Evolutionary conservation across 768 basidiomycete genomes (phyloP), one percentile per base, ranked within the genome.

Genomic region (Agrocybe praecox): DNA sequence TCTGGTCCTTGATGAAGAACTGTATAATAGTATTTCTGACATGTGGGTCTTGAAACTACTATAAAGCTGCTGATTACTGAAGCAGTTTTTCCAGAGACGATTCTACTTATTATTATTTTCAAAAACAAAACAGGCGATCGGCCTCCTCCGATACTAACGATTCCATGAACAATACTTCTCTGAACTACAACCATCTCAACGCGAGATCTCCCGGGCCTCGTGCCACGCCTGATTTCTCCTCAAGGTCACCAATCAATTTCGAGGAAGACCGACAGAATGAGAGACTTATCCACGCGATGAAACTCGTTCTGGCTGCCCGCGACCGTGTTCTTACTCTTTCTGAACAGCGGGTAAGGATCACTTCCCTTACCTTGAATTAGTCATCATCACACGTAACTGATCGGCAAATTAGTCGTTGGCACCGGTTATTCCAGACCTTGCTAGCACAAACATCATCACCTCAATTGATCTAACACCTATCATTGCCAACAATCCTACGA

Each of bases 241-340:
- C 65, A 53, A 64, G 61, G 32, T 67, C 67, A 44, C 67, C 67
- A 18, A 71, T 80, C 62, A 74, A 75, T 9, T 63, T 74, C 24
- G 85, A 85, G 54, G 77, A 80, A 55, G 88, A 89, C 62, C 75
- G 75, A 60, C 75, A 76, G 56, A 86, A 81, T 51, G 87, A 86
- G 59, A 75, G 73, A 23, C 73, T 88, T 21, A 80, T 83, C 10
- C 84, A 84, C 50, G 87, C 81, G 21, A 83, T 90, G 81, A 81
- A 80, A 50, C 80, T 92, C 18, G 76, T 92, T 24, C 76, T 92
- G 15, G 78, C 82, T 34, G 89, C 87, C 42, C 83, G 88, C 51
- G 82, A 86, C 58, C 85, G 90, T 49, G 88, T 87, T 22, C 81
- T 92, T 43, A 87, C 83, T 33, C 81, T 92, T 49, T 78, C 87